A percentile compares a stretch with the other conserved stretches of the same genome.
Evolutionary conservation across 2,329 filamentous ascomycete species (phyloP).

Genomic region (Chaetomiaceae sp.): DNA sequence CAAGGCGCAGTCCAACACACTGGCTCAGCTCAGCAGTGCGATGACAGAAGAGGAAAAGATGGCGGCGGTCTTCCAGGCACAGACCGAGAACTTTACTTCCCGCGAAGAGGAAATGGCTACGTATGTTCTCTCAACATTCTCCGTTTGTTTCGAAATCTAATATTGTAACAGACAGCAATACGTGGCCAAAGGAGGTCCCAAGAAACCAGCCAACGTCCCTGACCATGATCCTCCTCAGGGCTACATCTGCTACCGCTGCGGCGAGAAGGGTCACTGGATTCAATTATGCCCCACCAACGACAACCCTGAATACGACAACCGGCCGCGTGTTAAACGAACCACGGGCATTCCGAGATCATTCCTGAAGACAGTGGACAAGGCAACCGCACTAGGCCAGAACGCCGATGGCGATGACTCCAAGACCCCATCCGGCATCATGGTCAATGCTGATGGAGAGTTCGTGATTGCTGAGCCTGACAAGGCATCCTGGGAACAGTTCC

Average conservation of each 20-base stretch:
- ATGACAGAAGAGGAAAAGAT: conserved; percentile 94
- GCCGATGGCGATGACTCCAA: conserved; percentile 75
- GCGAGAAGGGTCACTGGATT: conserved; percentile 99
- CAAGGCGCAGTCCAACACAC: conserved; percentile 54
- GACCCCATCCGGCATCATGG: conserved; percentile 86
- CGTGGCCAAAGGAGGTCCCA: conserved; percentile 57
- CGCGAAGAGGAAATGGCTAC: conserved; percentile 91
- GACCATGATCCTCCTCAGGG: conserved; percentile 90
- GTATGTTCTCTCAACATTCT: conserved; percentile 41
- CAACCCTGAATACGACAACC: conserved; percentile 91
- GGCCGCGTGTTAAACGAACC: conserved; percentile 88
- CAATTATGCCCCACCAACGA: conserved; percentile 98
- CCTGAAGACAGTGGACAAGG: conserved; percentile 91
- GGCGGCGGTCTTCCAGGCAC: conserved; percentile 84
- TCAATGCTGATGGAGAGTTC: conserved; percentile 95
- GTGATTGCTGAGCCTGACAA: conserved; percentile 95
- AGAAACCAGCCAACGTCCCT: conserved; percentile 71
- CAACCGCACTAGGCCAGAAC: conserved; percentile 67
- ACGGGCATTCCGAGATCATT: conserved; percentile 96
- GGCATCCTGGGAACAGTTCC: conserved; percentile 93
- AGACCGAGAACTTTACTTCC: conserved; percentile 75
- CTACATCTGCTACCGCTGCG: conserved; percentile 94
- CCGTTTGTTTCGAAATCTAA: conserved; percentile 30
- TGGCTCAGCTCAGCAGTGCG: conserved; percentile 66
- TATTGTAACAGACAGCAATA: conserved; percentile 52